phyloP scores from a whole-genome alignment of 306 rosid species.

The Argentina anserina region DNA sequence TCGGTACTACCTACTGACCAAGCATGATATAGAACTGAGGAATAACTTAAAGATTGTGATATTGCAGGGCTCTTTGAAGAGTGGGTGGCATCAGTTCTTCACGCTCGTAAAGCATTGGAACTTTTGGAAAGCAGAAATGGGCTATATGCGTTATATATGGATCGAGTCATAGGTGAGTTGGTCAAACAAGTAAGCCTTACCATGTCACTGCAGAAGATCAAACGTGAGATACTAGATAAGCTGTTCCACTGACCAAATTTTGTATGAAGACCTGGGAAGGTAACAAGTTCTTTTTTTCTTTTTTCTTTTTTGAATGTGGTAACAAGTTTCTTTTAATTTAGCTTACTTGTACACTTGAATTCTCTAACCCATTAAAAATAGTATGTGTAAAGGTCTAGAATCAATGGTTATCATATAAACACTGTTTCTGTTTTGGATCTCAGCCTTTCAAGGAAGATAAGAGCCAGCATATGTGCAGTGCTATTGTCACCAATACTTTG shows the following conservation, averaged over 20 bases:
- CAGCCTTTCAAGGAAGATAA: neutral
- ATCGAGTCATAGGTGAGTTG: conserved; percentile 67
- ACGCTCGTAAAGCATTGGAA: conserved; percentile 63
- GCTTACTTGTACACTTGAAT: neutral
- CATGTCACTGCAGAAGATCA: conserved; percentile 50
- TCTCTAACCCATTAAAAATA: neutral
- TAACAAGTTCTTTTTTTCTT: too few relatives aligned
- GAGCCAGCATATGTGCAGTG: neutral
- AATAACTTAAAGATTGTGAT: conserved; percentile 16
- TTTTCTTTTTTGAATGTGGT: too few relatives aligned
- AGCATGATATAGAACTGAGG: conserved; percentile 10
- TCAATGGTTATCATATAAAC: neutral
- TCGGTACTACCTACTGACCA: neutral
- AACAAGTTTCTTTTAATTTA: neutral
- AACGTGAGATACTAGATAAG: conserved; percentile 46
- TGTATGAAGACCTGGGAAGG: conserved; percentile 2
- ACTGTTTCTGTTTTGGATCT: neutral
- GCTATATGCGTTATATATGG: conserved; percentile 69
- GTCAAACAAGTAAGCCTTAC: conserved; percentile 48
- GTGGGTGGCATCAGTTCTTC: conserved; percentile 70
- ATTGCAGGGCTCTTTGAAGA: conserved; percentile 72
- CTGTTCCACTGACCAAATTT: conserved; percentile 38
- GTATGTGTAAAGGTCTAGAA: neutral
- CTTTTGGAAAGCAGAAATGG: conserved; percentile 90
- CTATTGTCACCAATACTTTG: neutral